Evolutionary conservation across 2,329 filamentous ascomycete genomes (phyloP), one percentile per base, ranked within the genome.

Genomic region (Chaetomiaceae sp.): DNA sequence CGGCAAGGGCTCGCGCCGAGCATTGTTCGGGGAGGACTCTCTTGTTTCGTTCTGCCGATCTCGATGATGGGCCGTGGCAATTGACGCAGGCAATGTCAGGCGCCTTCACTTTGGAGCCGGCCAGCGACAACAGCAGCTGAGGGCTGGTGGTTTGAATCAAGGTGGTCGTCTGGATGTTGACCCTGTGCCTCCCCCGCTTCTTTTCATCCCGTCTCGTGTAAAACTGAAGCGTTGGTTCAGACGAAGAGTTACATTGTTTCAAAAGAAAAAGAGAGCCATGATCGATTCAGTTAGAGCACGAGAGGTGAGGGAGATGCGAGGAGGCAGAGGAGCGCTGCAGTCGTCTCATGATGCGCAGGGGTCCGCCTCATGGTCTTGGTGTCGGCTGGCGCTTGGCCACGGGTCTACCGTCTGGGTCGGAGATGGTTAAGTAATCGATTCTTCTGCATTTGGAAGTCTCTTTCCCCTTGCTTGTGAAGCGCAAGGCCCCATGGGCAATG

Each of bases 31-130:
- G 44, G 19, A 20, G 30, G 39, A 21, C n/a, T n/a, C 37, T 37
- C 33, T 42, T 45, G 57, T 55, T 57, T 58, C 56, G 58, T 58
- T 60, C 51, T 50, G 55, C 33, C 44, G 56, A 57, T 60, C 53
- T 39, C 27, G 31, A 48, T 49, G 19, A 37, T 33, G 48, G 37
- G 34, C 19, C 39, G 33, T 23, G 47, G 20, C 16, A 43, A 30
- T 50, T 44, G 17, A 19, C 37, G 27, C 17, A 21, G n/a, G n/a
- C 30, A 43, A 12, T 43, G 40, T 33, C 23, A 31, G n/a, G n/a
- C n/a, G n/a, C n/a, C n/a, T n/a, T n/a, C n/a, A n/a, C n/a, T n/a
- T n/a, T n/a, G n/a, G n/a, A n/a, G n/a, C n/a, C n/a, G n/a, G n/a
- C n/a, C n/a, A n/a, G n/a, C n/a, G n/a, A n/a, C n/a, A n/a, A n/a